These are phyloP conservation scores for Gossypium anomalum DNA, from an alignment of 345 rosid genomes.

Conservation along the genomic window DNA sequence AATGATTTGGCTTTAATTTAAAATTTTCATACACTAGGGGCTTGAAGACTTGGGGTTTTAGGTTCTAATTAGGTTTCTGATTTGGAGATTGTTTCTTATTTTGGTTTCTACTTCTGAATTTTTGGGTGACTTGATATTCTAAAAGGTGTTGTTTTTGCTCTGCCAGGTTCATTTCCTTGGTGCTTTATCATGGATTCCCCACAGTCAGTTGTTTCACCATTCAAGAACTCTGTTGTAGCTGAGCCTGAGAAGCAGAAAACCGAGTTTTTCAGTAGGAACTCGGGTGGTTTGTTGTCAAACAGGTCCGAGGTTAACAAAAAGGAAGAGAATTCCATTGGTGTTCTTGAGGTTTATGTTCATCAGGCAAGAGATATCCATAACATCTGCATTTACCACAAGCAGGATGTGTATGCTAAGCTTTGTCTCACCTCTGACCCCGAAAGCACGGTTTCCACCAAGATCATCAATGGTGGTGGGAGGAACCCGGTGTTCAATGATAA, in stretches of 20 bases:
- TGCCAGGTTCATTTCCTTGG: constrained; percentile 29
- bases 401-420: constrained; percentile 96
- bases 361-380: constrained; percentile 97
- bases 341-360: constrained; percentile 69
- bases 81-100: background rate
- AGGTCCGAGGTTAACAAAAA: constrained; percentile 37
- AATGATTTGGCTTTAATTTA: background rate
- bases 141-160: constrained; percentile 15
- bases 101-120: background rate
- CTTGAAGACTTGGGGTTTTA: background rate
- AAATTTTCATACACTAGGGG: background rate
- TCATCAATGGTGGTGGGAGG: constrained; percentile 97
- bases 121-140: background rate
- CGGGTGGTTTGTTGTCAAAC: constrained; percentile 15
- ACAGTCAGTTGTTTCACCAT: constrained; percentile 90
- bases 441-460: constrained; percentile 69
- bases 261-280: constrained; percentile 23
- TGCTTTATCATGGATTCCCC: constrained; percentile 72
- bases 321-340: constrained; percentile 50
- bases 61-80: background rate
- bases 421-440: constrained; percentile 89
- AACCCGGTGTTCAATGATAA: constrained; percentile 86
- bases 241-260: constrained; percentile 57
- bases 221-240: constrained; percentile 43
- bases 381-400: constrained; percentile 99